Evolutionary conservation across 148 eudicot genomes (phyloP), one percentile per base, ranked within the genome.

Genomic region (Rhododendron williamsianum): DNA sequence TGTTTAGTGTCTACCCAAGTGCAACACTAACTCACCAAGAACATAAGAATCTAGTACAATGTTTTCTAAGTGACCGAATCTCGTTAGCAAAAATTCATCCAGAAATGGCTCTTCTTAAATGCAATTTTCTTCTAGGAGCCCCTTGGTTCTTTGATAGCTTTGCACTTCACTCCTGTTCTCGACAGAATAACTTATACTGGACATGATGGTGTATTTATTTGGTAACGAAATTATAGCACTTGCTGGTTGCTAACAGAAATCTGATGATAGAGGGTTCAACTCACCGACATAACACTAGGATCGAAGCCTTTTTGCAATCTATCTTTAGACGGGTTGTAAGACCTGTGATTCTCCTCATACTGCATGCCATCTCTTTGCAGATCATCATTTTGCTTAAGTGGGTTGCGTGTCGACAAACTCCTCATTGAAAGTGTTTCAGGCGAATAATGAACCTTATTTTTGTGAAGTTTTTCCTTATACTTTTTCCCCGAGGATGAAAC

Each of bases 321-420:
- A 85, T 89, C 90, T 86, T 88, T 91, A 38, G 91, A 87, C 38
- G 94, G 91, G 52, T 94, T 88, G 83, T 87, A 92, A 67, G 93
- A 89, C 89, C 85, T 90, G 71, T 58, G 91, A 80, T 82, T 92
- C 80, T 91, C 97, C 83, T 93, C 98, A 87, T 87, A 90, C 54
- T 72, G 78, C 81, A 81, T 83, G 72, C 76, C 84, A 83, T 93
- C 98, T 80, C 87, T 86, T 84, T 90, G 89, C 83, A 90, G 67
- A 85, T 94, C 93, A 76, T 92, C 94, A 79, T 85, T 93, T 78
- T 83, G 69, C 84, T 91, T 91, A 81, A 86, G 81, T 33, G 89
- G 82, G 88, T 89, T 85, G 43, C 85, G 91, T 21, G 76, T 63
- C 60, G 91, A 87, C 56, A 89, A 80, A 82, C 87, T 90, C 81